Base-by-base conservation (phyloP, 1,284 basidiomycete genomes). In the Crocinoboletus sp. region DNA sequence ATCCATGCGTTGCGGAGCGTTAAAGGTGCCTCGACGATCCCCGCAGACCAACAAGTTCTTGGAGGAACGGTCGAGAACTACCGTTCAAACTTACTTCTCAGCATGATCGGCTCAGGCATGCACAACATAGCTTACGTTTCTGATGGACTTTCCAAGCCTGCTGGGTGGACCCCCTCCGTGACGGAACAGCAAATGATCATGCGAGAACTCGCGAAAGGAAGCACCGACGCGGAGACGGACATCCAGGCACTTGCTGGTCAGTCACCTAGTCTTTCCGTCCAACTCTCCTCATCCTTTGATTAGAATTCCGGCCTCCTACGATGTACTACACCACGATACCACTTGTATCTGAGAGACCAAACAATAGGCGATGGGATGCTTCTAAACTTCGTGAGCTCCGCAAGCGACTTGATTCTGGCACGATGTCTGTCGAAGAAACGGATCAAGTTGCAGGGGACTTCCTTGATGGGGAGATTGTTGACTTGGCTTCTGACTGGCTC, bases 401-500 rank as follows among this genome's bases (percentile, higher is more conserved):
- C 54, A 97, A 96, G 70, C 78, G 87, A 44, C 76, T 64, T n/a
- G 65, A 87, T 60, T 84, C 84, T 13, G 87, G 86, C 23, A 83
- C 79, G 6, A 88, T 93, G 71, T 76, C 80, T 3, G 76, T 80
- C n/a, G 86, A 88, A 43, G 94, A 98, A 64, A 84, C 94, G 43
- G 95, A 99, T 65, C 80, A 83, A 56, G 84, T 96, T 44, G 90
- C 93, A 3, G 76, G 76, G 34, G 94, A 98, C 62, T 84, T 95
- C 61, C 73, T 98, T 50, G 92, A 95, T 53, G 90, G 84, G 23
- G 86, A 90, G 64, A 89, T 90, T 50, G 85, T 93, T n/a, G 88
- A 95, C 63, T 78, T 98, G 49, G 86, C 94, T n/a, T 92, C 90
- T 31, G 94, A 99, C 67, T 99, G 96, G 84, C 89, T 99, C 55